Conservation (phyloP, 495 filamentous ascomycete species). For the Talaromyces nanjingensis region DNA sequence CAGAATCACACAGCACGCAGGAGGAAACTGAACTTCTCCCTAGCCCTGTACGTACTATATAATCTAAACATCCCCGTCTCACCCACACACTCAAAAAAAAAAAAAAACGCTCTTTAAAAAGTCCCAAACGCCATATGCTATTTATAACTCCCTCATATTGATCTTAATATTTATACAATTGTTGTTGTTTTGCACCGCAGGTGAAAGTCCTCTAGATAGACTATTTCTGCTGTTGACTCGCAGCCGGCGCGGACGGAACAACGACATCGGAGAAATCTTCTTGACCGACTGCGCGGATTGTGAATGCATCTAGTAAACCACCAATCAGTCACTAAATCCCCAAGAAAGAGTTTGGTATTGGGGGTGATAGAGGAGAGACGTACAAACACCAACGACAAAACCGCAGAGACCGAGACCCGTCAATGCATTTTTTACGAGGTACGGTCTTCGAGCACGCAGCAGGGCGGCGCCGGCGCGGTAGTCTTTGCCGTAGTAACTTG, state of each 20-base stretch:
- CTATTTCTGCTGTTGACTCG: slow-evolving; percentile 15
- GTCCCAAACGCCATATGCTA: background rate
- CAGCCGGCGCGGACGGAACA: slow-evolving; percentile 61
- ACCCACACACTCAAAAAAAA: background rate
- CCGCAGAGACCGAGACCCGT: slow-evolving; percentile 63
- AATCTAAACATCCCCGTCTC: background rate
- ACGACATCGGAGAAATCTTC: slow-evolving; percentile 95
- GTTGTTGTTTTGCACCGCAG: too few species aligned
- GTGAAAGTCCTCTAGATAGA: too few species aligned
- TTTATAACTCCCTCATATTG: background rate
- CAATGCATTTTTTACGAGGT: slow-evolving; percentile 79
- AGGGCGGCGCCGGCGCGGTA: slow-evolving; percentile 76
- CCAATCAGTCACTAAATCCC: background rate
- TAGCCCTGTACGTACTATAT: too few species aligned
- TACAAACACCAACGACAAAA: slow-evolving; percentile 77
- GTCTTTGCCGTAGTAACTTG: slow-evolving; percentile 84
- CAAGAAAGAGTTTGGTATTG: too few species aligned
- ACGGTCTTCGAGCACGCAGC: slow-evolving; percentile 83
- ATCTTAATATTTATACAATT: background rate
- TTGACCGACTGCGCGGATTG: slow-evolving; percentile 82
- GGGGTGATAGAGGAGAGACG: slow-evolving; percentile 22
- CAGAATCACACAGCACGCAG: too few species aligned
- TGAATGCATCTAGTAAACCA: slow-evolving; percentile 64
- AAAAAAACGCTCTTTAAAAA: background rate
- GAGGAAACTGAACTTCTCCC: too few species aligned